Conservation (phyloP, 2,329 filamentous ascomycete genomes). For the Pseudogymnoascus sp. region DNA sequence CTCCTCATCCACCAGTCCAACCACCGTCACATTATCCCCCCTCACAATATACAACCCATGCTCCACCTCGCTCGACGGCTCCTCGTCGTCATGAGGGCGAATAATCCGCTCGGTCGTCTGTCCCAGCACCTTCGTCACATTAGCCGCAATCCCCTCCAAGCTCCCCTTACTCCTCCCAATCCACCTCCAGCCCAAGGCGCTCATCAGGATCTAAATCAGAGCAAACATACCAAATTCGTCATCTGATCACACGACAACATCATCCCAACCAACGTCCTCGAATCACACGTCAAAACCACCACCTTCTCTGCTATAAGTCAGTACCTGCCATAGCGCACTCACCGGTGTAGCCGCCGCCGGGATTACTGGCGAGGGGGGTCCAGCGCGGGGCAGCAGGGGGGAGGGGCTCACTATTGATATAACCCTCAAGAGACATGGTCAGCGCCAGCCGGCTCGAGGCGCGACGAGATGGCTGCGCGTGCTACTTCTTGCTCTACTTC, state of each 20-base stretch:
- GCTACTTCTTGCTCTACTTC: constrained; percentile 4
- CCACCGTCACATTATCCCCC: constrained; percentile 88
- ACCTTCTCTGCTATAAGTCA: constrained; percentile 65
- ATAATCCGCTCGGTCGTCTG: constrained; percentile 86
- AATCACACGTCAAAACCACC: constrained; percentile 84
- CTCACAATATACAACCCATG: constrained; percentile 87
- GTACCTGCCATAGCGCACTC: constrained; percentile 26
- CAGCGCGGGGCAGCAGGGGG: neutral
- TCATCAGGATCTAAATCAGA: neutral
- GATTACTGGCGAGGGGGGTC: neutral
- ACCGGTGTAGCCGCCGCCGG: constrained; percentile 14
- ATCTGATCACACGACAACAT: constrained; percentile 82
- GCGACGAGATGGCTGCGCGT: constrained; percentile 16
- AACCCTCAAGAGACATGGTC: constrained; percentile 44
- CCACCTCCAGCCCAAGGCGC: neutral
- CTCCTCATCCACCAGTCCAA: constrained; percentile 82
- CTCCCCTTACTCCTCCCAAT: neutral
- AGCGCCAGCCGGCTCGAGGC: constrained; percentile 17
- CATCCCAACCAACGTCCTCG: constrained; percentile 74
- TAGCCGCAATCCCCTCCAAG: neutral
- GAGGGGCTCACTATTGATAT: constrained; percentile 43
- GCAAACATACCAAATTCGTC: constrained; percentile 67
- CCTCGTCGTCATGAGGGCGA: constrained; percentile 71
- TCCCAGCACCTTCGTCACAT: constrained; percentile 55
- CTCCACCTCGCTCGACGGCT: constrained; percentile 70